A percentile compares a stretch with the other conserved stretches of the same genome.
Conservation (phyloP, 352 stramenopile genomes). For the Pythium utonaiense region DNA sequence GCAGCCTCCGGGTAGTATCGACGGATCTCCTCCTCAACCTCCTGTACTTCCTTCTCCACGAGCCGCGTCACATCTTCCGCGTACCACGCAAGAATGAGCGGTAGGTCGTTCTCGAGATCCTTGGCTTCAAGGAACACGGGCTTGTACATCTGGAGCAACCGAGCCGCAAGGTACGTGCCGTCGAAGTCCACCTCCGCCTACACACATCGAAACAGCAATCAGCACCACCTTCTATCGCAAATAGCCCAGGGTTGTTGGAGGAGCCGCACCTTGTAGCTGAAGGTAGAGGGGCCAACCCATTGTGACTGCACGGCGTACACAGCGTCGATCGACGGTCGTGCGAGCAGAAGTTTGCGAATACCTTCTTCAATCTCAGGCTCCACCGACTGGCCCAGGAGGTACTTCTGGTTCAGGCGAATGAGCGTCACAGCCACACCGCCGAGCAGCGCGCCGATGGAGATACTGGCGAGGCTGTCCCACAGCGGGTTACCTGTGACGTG, state of each 20-base stretch:
- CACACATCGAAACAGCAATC: neutral
- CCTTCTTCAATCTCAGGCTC: constrained; percentile 89
- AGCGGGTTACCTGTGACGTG: constrained; percentile 92
- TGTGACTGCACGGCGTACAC: constrained; percentile 96
- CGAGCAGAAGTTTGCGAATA: constrained; percentile 74
- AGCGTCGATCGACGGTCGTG: constrained; percentile 90
- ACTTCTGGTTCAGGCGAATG: constrained; percentile 94
- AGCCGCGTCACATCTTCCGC: constrained; percentile 95
- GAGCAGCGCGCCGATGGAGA: constrained; percentile 93
- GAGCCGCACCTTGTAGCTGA: constrained; percentile 93
- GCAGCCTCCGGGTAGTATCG: constrained; percentile 91
- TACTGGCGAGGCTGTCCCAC: constrained; percentile 95
- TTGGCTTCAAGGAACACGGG: constrained; percentile 91
- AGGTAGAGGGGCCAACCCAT: constrained; percentile 97
- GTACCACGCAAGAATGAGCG: constrained; percentile 93
- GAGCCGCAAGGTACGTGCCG: constrained; percentile 95
- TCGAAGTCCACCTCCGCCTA: constrained; percentile 98
- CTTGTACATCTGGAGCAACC: constrained; percentile 93
- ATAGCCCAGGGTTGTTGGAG: neutral
- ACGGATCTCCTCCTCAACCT: constrained; percentile 94
- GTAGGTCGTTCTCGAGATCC: constrained; percentile 90
- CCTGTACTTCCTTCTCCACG: constrained; percentile 94
- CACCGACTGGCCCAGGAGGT: constrained; percentile 95
- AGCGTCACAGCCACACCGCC: constrained; percentile 92
- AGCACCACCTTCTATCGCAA: neutral